Base-by-base conservation (phyloP, 441 rosid species). In the Jatropha podagrica region DNA sequence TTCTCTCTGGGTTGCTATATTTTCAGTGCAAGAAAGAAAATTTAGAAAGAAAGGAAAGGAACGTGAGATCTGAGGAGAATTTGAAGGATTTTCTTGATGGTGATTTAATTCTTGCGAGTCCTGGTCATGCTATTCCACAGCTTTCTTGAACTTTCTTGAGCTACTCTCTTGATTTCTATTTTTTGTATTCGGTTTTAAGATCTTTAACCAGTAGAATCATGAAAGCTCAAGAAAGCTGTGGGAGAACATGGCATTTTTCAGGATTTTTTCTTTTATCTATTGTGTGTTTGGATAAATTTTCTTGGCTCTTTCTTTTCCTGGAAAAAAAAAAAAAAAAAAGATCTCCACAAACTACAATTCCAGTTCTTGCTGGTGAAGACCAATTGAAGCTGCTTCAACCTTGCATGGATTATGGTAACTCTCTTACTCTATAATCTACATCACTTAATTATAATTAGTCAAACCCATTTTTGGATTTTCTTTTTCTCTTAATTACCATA, bases 61-160 rank as follows among this genome's bases (percentile, higher is more conserved):
- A 10, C 40, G 54, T 40, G 78, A 73, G 83, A 84, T 87, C 86
- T 80, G 86, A 78, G 63, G 26, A 27, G 70, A 61, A 75, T 65
- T 68, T 48, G 65, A 38, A 71, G 54, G 27, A 49, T 0, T 40
- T 68, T 68, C 54, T 51, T 46, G 59, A 37, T 54, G 37, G n/a
- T 13, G 66, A 5, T 17, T 40, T 23, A 55, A 13, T 32, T 23
- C 27, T 63, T 48, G 18, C 26, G 80, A 80, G 85, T 86, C 88
- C 91, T 82, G 83, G 89, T 81, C 96, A 89, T 89, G 93, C 88
- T 91, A 79, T 91, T 91, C 96, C 96, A 91, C 96, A 89, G 96
- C 93, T 91, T 89, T 91, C 96, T 89, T 91, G 96, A 89, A 89
- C 95, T 91, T 85, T 78, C 87, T 69, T 68, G 49, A n/a, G 56